Evolutionary conservation across 805 yeast species (phyloP).

Genomic region (Lachancea sp.): DNA sequence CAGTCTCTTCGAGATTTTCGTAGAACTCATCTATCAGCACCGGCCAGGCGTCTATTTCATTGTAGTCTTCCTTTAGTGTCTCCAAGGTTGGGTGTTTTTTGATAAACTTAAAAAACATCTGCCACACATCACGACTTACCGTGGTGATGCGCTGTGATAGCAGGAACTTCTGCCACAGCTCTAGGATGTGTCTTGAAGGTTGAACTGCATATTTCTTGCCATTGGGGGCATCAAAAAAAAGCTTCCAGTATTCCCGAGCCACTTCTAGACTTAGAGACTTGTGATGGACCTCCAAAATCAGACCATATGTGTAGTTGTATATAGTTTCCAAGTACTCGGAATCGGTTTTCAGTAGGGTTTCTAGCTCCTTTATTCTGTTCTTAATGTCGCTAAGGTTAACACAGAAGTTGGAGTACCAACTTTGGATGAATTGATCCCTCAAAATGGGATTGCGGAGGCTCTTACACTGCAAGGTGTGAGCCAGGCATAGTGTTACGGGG

Average conservation of each 20-base stretch:
- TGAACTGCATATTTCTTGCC: constrained; percentile 12
- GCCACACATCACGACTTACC: constrained; percentile 76
- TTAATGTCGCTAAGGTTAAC: constrained; percentile 43
- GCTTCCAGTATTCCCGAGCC: constrained; percentile 71
- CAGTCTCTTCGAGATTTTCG: constrained; percentile 39
- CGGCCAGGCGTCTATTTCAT: constrained; percentile 89
- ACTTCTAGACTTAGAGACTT: constrained; percentile 50
- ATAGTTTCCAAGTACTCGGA: constrained; percentile 45
- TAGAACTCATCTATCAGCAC: constrained; percentile 78
- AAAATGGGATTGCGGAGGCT: constrained; percentile 18
- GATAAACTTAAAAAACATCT: constrained; percentile 68
- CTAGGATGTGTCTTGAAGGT: constrained; percentile 32
- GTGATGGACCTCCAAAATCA: constrained; percentile 54
- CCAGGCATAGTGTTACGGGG: constrained; percentile 58
- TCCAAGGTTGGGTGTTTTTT: constrained; percentile 48
- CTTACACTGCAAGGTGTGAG: constrained; percentile 50
- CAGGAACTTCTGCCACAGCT: constrained; percentile 57
- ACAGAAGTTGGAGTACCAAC: constrained; percentile 27
- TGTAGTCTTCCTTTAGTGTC: constrained; percentile 46
- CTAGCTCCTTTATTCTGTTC: constrained; percentile 31
- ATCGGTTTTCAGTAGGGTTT: constrained; percentile 33
- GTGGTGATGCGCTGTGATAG: constrained; percentile 19
- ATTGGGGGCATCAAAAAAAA: constrained; percentile 43
- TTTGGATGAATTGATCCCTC: constrained; percentile 19
- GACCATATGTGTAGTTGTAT: constrained; percentile 66